Conservation (phyloP, 2,329 filamentous ascomycete genomes). For the Ascosphaera apis region DNA sequence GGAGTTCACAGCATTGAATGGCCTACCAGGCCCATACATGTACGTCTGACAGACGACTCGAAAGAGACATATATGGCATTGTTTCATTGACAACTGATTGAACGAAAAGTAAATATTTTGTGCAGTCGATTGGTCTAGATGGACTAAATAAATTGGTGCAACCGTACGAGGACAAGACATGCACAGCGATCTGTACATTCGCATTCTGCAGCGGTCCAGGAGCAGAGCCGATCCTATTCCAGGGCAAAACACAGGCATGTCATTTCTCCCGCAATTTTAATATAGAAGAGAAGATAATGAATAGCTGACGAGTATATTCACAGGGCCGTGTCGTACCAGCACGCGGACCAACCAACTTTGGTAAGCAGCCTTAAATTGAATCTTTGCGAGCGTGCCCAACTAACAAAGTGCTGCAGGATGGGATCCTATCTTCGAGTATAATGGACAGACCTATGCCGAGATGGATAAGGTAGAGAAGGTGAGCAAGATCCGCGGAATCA, state of each 20-base stretch:
- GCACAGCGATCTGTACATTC: slow-evolving; percentile 89
- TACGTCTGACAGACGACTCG: slow-evolving; percentile 14
- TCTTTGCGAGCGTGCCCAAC: slow-evolving; percentile 2
- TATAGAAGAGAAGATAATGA: slow-evolving; percentile 1
- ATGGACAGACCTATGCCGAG: slow-evolving; percentile 81
- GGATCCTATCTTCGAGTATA: slow-evolving; percentile 90
- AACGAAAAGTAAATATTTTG: slow-evolving; percentile 73
- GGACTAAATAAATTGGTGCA: slow-evolving; percentile 78
- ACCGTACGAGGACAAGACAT: slow-evolving; percentile 74
- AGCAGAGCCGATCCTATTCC: slow-evolving; percentile 65
- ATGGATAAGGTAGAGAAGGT: slow-evolving; percentile 89
- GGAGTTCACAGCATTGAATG: slow-evolving; percentile 73
- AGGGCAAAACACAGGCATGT: slow-evolving; percentile 60
- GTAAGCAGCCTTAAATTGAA: slow-evolving; percentile 26
- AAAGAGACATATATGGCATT: too few species aligned
- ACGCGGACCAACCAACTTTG: slow-evolving; percentile 60
- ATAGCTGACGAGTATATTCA: background rate
- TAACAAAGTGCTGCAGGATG: slow-evolving; percentile 37
- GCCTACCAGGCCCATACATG: slow-evolving; percentile 94
- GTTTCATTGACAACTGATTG: too few species aligned
- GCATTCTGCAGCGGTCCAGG: slow-evolving; percentile 74
- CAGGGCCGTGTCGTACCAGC: slow-evolving; percentile 64
- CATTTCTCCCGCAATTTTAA: slow-evolving; percentile 2
- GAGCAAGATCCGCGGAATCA: slow-evolving; percentile 10
- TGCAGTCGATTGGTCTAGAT: slow-evolving; percentile 56